Evolutionary conservation across 2,329 filamentous ascomycete genomes (phyloP), one percentile per base, ranked within the genome.

Genomic region (Geosmithia flava): DNA sequence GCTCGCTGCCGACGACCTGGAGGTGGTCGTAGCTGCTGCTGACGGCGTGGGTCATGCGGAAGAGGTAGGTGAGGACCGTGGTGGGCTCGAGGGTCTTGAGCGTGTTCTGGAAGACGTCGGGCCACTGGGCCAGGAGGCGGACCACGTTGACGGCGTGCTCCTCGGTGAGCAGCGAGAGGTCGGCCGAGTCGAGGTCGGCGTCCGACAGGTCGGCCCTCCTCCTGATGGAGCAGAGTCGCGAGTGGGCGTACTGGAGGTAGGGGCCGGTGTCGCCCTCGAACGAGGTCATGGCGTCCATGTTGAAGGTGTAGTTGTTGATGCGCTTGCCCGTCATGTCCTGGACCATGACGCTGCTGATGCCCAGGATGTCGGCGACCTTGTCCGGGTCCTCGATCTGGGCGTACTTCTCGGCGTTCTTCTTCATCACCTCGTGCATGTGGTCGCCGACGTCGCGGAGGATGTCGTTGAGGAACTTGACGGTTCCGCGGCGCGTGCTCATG

Each of bases 361-460:
- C 93, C 3, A 97, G 77, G 11, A 79, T 87, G 68, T 97, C 93
- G 52, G 93, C 89, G 10, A 83, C 85, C 48, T 79, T 76, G 48
- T 80, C 81, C 0, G 91, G 91, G 63, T 97, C 74, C 59, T 83
- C 85, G 19, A 98, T 83, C 66, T 96, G 89, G 49, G 80, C 70
- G 67, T 97, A 98, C 73, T 98, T 98, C 60, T 77, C 74, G 58
- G 85, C 76, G 65, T 97, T 97, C 70, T 84, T 85, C 66, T 72
- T 80, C 93, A 98, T 98, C 47, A 94, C 87, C 52, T 95, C 87
- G 72, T 97, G 91, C 93, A 98, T 98, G 68, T 90, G 87, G 48
- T 96, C 91, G 58, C 80, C 83, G 7, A 94, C 88, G 56, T 90
- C 85, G 41, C 77, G 74, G 49, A 90, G 72, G 56, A 89, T 87